Percentiles rank a stretch among this genome's conserved stretches.
Evolutionary conservation across 176 grass and related monocot genomes (phyloP).

Genomic region (Rhipidocladum racemiflorum): DNA sequence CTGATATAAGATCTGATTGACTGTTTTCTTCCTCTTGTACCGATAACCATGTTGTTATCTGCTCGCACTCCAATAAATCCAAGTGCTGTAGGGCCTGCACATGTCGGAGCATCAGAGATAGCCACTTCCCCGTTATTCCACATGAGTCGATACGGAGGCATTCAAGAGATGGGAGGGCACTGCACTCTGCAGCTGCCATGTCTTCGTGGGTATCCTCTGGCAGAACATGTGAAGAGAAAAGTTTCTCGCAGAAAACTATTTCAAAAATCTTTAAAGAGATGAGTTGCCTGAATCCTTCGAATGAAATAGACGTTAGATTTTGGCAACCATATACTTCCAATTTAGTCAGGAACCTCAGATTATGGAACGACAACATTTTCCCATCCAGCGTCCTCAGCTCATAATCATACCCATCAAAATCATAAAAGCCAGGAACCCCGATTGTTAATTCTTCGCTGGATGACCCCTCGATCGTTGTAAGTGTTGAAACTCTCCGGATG

Average conservation of each 20-base stretch:
- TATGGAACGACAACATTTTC: slow-evolving; percentile 17
- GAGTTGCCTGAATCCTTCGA: neutral
- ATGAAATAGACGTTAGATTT: neutral
- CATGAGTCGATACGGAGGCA: fast-evolving
- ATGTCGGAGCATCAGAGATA: neutral
- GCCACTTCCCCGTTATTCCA: neutral
- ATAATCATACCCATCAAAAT: fast-evolving
- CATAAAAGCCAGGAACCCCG: fast-evolving
- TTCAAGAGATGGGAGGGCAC: neutral
- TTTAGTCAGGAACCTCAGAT: neutral
- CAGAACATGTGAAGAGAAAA: neutral
- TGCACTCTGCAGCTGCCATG: neutral
- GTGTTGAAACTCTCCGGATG: neutral
- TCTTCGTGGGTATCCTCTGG: neutral
- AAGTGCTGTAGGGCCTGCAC: neutral
- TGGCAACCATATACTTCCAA: neutral
- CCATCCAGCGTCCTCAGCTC: neutral
- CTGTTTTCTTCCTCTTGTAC: no score
- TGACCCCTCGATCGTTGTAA: neutral
- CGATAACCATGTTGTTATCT: no score
- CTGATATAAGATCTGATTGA: no score
- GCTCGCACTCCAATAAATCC: neutral
- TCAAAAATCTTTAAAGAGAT: neutral
- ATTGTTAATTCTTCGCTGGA: neutral
- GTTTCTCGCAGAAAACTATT: fast-evolving